phyloP scores from a whole-genome alignment of 2,329 filamentous ascomycete genomes.

The Neofusicoccum sp. region DNA sequence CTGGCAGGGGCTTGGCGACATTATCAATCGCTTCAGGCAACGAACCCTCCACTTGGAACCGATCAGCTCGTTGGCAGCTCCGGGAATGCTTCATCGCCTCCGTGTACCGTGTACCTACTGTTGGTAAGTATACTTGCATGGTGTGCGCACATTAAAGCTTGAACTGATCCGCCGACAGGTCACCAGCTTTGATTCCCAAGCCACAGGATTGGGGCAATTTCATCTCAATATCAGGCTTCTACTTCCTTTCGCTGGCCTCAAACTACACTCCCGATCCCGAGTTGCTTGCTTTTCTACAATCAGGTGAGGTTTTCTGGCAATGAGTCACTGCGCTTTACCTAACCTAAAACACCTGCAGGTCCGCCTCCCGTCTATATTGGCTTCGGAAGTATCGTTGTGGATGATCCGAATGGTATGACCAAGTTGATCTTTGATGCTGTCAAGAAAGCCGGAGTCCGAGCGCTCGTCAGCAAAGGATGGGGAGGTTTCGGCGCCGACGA shows the following conservation, averaged over 20 bases:
- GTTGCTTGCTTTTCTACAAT: slow-evolving; percentile 42
- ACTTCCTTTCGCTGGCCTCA: slow-evolving; percentile 42
- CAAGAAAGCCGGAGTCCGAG: slow-evolving; percentile 66
- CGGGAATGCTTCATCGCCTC: slow-evolving; percentile 70
- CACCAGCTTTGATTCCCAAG: slow-evolving; percentile 48
- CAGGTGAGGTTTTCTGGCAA: slow-evolving; percentile 14
- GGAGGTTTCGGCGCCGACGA: slow-evolving; percentile 75
- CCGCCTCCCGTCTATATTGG: slow-evolving; percentile 47
- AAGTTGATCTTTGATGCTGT: slow-evolving; percentile 46
- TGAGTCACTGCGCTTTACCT: background rate
- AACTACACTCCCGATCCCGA: slow-evolving; percentile 44
- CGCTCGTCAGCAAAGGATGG: slow-evolving; percentile 86
- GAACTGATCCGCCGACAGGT: no score
- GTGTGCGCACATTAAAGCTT: no score
- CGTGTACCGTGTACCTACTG: slow-evolving; percentile 64
- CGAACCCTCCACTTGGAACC: slow-evolving; percentile 74
- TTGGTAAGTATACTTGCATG: no score
- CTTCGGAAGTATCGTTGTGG: slow-evolving; percentile 46
- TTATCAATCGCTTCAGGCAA: slow-evolving; percentile 85
- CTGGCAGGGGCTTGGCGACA: slow-evolving; percentile 87
- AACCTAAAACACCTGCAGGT: slow-evolving; percentile 24
- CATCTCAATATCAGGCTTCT: slow-evolving; percentile 45
- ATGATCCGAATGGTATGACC: slow-evolving; percentile 46
- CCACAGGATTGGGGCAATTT: slow-evolving; percentile 49
- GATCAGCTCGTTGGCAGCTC: slow-evolving; percentile 79